A percentile compares a stretch with the other conserved stretches of the same genome.
Evolutionary conservation across 352 stramenopile genomes (phyloP).

Genomic region (Chrysophaeum taylorii): DNA sequence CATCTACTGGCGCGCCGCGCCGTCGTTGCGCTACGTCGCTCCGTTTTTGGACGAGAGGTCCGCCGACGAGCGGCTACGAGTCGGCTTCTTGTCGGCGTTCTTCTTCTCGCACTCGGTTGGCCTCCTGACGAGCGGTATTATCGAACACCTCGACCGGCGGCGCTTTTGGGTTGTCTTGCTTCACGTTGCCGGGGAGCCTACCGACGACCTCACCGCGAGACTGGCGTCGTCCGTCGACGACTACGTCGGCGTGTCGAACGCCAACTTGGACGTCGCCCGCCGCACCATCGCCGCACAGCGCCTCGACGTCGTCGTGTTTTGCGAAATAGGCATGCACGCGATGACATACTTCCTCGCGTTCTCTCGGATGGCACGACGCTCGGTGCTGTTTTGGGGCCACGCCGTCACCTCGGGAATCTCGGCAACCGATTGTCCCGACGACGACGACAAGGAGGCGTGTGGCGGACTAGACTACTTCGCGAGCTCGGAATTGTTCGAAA

Average conservation of each 20-base stretch:
- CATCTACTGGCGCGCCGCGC: slow-evolving; percentile 33
- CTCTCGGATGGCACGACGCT: slow-evolving; percentile 37
- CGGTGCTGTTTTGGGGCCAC: slow-evolving; percentile 51
- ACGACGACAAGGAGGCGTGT: neutral
- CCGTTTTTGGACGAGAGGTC: neutral
- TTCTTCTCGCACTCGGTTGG: slow-evolving; percentile 51
- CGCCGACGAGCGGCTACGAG: slow-evolving; percentile 29
- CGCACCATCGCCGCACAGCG: slow-evolving; percentile 31
- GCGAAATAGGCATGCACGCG: slow-evolving; percentile 47
- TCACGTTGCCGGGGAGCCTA: neutral
- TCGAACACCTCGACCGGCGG: slow-evolving; percentile 27
- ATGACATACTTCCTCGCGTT: slow-evolving; percentile 53
- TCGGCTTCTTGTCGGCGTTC: slow-evolving; percentile 48
- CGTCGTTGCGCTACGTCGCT: slow-evolving; percentile 1
- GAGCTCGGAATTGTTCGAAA: slow-evolving; percentile 43
- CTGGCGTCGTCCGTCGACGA: neutral
- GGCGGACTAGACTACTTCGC: slow-evolving; percentile 52
- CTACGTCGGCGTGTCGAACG: slow-evolving; percentile 19
- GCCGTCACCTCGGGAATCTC: slow-evolving; percentile 19
- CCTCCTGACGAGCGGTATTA: slow-evolving; percentile 42
- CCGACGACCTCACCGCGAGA: neutral
- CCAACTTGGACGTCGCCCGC: slow-evolving; percentile 30
- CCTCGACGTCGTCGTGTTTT: slow-evolving; percentile 54
- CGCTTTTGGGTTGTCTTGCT: slow-evolving; percentile 25
- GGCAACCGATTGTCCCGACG: neutral